Evolutionary conservation across 345 rosid genomes (phyloP), one percentile per base, ranked within the genome.

Genomic region (Jatropha curcas): DNA sequence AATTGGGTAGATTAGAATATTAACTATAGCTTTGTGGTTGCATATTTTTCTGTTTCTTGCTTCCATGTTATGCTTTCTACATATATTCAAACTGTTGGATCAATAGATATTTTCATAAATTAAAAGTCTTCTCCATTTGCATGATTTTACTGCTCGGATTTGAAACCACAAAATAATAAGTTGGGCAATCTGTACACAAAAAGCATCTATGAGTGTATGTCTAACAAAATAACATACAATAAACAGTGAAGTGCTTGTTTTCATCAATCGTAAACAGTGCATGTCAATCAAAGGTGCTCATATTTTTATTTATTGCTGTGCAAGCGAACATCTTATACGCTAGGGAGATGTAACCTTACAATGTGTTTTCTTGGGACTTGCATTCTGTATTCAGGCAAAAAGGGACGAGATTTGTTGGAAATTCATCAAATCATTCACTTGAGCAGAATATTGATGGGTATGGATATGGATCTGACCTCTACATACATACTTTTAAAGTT

Each of bases 381-480:
- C 65, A 50, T 33, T 71, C n/a, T 73, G 63, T 43, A n/a, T 74
- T 68, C 79, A 89, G 92, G 86, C 71, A 79, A 63, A 87, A 79
- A 70, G 77, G 64, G 71, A 39, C 75, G 22, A 11, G 86, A 27
- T 72, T 48, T 60, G 73, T 53, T 22, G 82, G 89, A 67, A 75
- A 77, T 74, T 80, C 88, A 12, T 82, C 91, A 63, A 72, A 84
- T 65, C 64, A 80, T 72, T 73, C 85, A 30, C 68, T 78, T 45
- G 89, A 84, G 65, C 85, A 30, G 22, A 39, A 71, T 71, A 75
- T 88, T 70, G 86, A 89, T 67, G 98, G 97, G 98, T 91, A 87
- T 48, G 74, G 63, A 55, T 60, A 45, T 24, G 12, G n/a, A 25
- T 61, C 75, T 52, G 25, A 41, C n/a, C n/a, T 62, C 31, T 57